These are phyloP conservation scores for Cercospora beticola DNA, from an alignment of 2,329 filamentous ascomycete species.

Conservation along the genomic window DNA sequence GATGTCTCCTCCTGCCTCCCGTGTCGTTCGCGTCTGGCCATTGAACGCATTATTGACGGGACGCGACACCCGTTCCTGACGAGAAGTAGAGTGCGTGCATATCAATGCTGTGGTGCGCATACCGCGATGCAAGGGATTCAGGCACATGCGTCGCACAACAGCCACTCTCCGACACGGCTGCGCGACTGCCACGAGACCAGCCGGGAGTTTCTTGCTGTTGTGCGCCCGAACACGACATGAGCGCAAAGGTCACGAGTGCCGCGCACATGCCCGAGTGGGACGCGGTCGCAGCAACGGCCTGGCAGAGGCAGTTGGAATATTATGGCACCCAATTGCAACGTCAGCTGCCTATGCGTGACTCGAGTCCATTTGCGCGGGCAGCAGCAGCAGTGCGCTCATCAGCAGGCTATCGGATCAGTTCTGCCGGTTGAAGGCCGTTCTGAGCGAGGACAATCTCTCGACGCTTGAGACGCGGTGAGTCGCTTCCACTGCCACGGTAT, in stretches of 20 bases:
- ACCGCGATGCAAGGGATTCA: constrained; percentile 26
- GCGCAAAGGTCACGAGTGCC: constrained; percentile 20
- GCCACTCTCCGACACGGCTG: constrained; percentile 20
- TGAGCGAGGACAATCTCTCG: constrained; percentile 5
- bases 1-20: background rate
- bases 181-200: constrained; percentile 30
- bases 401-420: constrained; percentile 11
- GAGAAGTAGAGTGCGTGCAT: constrained; percentile 29
- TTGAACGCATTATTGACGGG: constrained; percentile 2
- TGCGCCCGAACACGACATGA: constrained; percentile 20
- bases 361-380: background rate
- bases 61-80: constrained; percentile 27
- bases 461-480: constrained; percentile 21
- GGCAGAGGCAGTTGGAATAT: constrained; percentile 14
- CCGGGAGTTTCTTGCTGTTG: constrained; percentile 4
- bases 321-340: constrained; percentile 12
- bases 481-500: constrained; percentile 24
- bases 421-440: background rate
- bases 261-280: constrained; percentile 15
- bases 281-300: background rate
- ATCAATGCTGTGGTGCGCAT: constrained; percentile 28
- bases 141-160: constrained; percentile 17
- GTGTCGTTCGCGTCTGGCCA: constrained; percentile 11
- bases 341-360: constrained; percentile 6
- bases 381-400: constrained; percentile 2